Evolutionary conservation across 805 yeast species (phyloP).

Genomic region (Spathaspora girioi): DNA sequence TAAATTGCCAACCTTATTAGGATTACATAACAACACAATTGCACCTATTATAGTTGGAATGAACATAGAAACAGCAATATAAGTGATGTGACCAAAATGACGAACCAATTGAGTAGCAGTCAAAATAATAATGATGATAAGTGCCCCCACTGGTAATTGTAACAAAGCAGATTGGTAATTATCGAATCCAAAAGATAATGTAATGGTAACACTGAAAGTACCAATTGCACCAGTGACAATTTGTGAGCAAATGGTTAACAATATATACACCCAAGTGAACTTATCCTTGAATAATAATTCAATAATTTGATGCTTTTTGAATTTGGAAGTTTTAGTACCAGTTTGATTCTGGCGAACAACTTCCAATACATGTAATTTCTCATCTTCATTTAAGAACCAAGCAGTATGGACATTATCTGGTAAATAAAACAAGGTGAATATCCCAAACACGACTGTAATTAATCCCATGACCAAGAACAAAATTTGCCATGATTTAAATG

Average conservation of each 20-base stretch:
- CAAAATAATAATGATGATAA: slow-evolving; percentile 32
- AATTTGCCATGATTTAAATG: slow-evolving; percentile 57
- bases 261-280: slow-evolving; percentile 47
- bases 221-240: slow-evolving; percentile 51
- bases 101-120: slow-evolving; percentile 29
- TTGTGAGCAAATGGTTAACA: slow-evolving; percentile 44
- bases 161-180: slow-evolving; percentile 42
- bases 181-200: slow-evolving; percentile 49
- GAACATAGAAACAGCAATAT: slow-evolving; percentile 24
- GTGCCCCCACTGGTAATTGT: slow-evolving; percentile 58
- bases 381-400: slow-evolving; percentile 37
- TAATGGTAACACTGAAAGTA: slow-evolving; percentile 50
- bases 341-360: slow-evolving; percentile 44
- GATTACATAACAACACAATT: slow-evolving; percentile 39
- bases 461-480: slow-evolving; percentile 56
- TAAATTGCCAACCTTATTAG: slow-evolving; percentile 42
- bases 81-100: slow-evolving; percentile 22
- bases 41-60: slow-evolving; percentile 33
- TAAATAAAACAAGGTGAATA: slow-evolving; percentile 36
- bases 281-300: slow-evolving; percentile 46
- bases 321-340: slow-evolving; percentile 47
- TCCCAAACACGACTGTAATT: slow-evolving; percentile 49
- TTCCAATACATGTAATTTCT: slow-evolving; percentile 40
- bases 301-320: slow-evolving; percentile 41
- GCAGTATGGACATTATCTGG: slow-evolving; percentile 47